Evolutionary conservation across 805 yeast species (phyloP), one percentile per base, ranked within the genome.

Genomic region (Saccharomycopsis synnaedendra): DNA sequence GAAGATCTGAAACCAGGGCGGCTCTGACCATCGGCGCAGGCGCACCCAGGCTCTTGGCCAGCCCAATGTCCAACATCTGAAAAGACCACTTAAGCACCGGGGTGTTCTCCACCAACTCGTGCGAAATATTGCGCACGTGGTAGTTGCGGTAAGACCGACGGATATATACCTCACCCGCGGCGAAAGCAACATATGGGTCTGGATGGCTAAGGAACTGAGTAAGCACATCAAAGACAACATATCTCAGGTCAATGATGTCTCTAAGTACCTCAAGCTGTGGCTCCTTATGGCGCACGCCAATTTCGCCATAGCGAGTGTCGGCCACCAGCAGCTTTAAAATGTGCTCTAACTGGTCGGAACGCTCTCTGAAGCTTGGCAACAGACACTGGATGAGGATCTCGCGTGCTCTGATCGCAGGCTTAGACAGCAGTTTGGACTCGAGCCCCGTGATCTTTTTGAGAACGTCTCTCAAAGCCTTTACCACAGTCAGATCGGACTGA

Each of bases 101-200:
- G 39, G 44, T 38, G n/a, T 42, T 46, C 32, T 51, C 46, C 10
- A 49, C 53, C 45, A 75, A 64, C 11, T 56, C 49, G 60, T 86
- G 85, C 47, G 70, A 68, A 46, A 94, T 75, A 54, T 81, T 83
- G 47, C 85, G 82, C 53, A 93, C 82, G 39, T 87, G 82, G 69
- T 94, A 93, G 37, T 97, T 97, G 60, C 97, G 80, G 72, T 89
- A 93, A 41, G 97, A 95, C 65, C 98, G 83, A 65, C 97, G 83
- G 51, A 89, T 82, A 65, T 93, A 93, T 50, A 93, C 95, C 67
- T 93, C 97, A 42, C 95, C 87, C 36, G 98, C 97, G 36, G 98
- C 97, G 55, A 90, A 77, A 3, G 90, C 84, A 52, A 93, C 90
- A 74, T 86, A 85, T 43, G 83, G 85, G 60, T 94, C 97, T 8